Evolutionary conservation across 2,329 filamentous ascomycete genomes (phyloP).

Genomic region (Nigrospora oryzae): DNA sequence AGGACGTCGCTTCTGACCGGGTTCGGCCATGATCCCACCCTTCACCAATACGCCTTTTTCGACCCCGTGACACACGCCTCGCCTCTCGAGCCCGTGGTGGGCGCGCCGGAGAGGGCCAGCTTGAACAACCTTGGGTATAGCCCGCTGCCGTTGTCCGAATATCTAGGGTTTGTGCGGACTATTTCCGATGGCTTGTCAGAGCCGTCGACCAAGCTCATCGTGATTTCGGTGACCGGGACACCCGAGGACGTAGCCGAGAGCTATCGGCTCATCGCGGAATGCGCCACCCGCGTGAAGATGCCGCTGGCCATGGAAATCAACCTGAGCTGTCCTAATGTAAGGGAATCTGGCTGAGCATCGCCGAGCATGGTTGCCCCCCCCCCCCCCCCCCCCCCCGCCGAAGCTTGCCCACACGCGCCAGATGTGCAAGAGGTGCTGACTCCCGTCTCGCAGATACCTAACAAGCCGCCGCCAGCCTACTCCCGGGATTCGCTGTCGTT

Average conservation of each 20-base stretch:
- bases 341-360: too few relatives aligned
- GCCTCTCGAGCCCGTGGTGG: slow-evolving; percentile 3
- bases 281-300: slow-evolving; percentile 20
- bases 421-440: too few relatives aligned
- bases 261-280: slow-evolving; percentile 38
- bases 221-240: slow-evolving; percentile 63
- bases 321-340: slow-evolving; percentile 62
- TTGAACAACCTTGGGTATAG: slow-evolving; percentile 72
- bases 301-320: slow-evolving; percentile 67
- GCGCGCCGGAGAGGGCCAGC: slow-evolving; percentile 28
- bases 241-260: slow-evolving; percentile 47
- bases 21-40: slow-evolving; percentile 50
- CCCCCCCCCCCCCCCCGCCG: too few relatives aligned
- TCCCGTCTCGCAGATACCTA: slow-evolving; percentile 35
- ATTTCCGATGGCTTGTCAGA: slow-evolving; percentile 23
- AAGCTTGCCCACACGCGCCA: too few relatives aligned
- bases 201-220: slow-evolving; percentile 44
- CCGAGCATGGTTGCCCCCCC: too few relatives aligned
- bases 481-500: slow-evolving; percentile 35
- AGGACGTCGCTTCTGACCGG: slow-evolving; percentile 59
- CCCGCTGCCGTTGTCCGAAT: slow-evolving; percentile 49
- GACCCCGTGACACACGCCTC: slow-evolving; percentile 25
- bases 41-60: slow-evolving; percentile 63
- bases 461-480: slow-evolving; percentile 64
- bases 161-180: slow-evolving; percentile 47